Conservation (phyloP, 495 filamentous ascomycete species). For the Xylaria intraflava region DNA sequence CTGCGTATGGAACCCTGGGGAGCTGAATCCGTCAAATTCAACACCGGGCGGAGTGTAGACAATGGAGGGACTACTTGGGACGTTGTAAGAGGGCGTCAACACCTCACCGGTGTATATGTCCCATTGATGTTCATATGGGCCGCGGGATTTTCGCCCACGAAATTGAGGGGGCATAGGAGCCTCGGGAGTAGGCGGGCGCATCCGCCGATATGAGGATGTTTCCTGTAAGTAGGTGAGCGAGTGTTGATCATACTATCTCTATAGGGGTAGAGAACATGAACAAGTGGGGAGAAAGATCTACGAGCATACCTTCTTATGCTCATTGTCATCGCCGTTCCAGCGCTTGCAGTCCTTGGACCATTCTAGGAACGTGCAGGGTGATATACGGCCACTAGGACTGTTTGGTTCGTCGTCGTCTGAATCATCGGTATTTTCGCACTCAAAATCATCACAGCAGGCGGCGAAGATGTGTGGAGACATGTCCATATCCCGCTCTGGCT, state of each 20-base stretch:
- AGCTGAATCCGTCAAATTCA: background rate
- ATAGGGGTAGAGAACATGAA: background rate
- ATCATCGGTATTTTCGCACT: constrained; percentile 6
- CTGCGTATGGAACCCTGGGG: constrained; percentile 1
- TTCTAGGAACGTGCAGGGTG: constrained; percentile 17
- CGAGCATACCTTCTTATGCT: constrained; percentile 13
- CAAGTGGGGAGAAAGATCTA: background rate
- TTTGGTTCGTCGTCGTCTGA: constrained; percentile 21
- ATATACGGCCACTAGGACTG: constrained; percentile 13
- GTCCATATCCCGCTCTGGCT: constrained; percentile 9
- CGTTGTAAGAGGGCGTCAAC: constrained; percentile 20
- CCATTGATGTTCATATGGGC: background rate
- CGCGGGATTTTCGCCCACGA: background rate
- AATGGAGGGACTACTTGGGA: constrained; percentile 17
- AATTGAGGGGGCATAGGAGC: background rate
- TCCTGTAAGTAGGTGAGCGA: background rate
- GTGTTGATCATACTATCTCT: background rate
- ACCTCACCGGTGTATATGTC: constrained; percentile 16
- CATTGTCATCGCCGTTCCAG: background rate
- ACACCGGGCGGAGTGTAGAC: constrained; percentile 21
- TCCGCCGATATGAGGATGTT: constrained; percentile 6
- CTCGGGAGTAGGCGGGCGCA: constrained; percentile 9
- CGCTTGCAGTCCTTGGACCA: constrained; percentile 11
- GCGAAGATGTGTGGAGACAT: constrained; percentile 4
- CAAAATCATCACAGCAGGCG: background rate